These are phyloP conservation scores for Penicillium sp. DNA, from an alignment of 2,329 filamentous ascomycete species.

Conservation along the genomic window DNA sequence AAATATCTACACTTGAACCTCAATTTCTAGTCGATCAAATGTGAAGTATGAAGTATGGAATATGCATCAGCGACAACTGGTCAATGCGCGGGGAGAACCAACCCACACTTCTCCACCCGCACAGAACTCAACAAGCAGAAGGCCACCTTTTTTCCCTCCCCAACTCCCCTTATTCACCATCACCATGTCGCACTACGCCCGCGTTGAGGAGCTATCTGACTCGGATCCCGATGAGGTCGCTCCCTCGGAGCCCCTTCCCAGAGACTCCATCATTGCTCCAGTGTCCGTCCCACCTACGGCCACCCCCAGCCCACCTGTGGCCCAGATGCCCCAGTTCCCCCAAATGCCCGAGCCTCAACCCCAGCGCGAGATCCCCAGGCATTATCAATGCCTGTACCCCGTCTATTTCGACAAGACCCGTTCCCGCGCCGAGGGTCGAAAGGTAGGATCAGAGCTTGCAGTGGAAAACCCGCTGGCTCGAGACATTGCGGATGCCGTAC, in stretches of 20 bases:
- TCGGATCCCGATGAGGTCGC: slow-evolving; percentile 88
- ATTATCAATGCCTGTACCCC: slow-evolving; percentile 89
- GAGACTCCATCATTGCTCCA: slow-evolving; percentile 40
- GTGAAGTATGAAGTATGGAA: neutral
- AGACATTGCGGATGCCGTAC: slow-evolving; percentile 85
- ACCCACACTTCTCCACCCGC: neutral
- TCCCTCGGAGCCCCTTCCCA: slow-evolving; percentile 60
- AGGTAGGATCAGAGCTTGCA: slow-evolving; percentile 70
- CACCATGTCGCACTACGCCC: slow-evolving; percentile 73
- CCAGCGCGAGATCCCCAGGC: slow-evolving; percentile 61
- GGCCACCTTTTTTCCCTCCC: neutral
- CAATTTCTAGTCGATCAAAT: no score
- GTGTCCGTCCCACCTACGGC: slow-evolving; percentile 27
- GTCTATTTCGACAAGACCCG: slow-evolving; percentile 82
- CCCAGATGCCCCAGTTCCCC: slow-evolving; percentile 8
- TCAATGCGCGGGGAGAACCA: neutral
- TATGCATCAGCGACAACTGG: neutral
- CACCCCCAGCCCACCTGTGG: slow-evolving; percentile 1
- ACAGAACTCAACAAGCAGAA: neutral
- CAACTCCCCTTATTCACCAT: neutral
- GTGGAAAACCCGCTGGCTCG: slow-evolving; percentile 83
- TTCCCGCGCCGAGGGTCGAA: slow-evolving; percentile 72
- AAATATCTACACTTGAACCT: no score
- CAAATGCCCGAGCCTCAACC: slow-evolving; percentile 44
- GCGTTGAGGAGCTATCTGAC: slow-evolving; percentile 90